Evolutionary conservation across 257 asterid genomes (phyloP).

Genomic region (Solanum corneliomulleri): DNA sequence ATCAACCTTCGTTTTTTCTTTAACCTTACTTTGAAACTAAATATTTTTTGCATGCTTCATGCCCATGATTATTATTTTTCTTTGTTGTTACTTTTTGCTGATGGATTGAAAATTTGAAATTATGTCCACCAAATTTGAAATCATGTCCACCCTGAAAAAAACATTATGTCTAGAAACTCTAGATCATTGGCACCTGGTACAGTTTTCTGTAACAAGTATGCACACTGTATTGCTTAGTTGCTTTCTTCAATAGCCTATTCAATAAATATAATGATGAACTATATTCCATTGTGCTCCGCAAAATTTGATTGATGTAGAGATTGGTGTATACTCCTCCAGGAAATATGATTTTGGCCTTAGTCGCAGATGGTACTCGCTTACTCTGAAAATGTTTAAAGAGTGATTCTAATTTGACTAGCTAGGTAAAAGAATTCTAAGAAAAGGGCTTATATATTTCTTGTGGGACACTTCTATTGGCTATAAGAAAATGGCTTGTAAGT

Average conservation of each 20-base stretch:
- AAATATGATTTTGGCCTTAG: slow-evolving; percentile 46
- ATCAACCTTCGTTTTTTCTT: not conserved
- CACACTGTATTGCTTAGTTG: not conserved
- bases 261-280: not conserved
- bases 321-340: slow-evolving; percentile 52
- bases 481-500: not conserved
- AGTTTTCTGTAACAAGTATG: too few relatives aligned
- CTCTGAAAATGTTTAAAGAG: slow-evolving; percentile 22
- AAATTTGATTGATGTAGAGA: slow-evolving; percentile 19
- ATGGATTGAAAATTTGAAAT: too few relatives aligned
- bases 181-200: too few relatives aligned
- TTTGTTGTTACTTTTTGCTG: too few relatives aligned
- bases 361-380: slow-evolving; percentile 46
- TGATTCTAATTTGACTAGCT: slow-evolving; percentile 8
- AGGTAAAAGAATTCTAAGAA: slow-evolving; percentile 12
- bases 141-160: too few relatives aligned
- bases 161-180: not conserved
- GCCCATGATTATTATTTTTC: not conserved
- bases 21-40: not conserved
- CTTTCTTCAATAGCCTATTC: not conserved
- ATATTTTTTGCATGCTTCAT: not conserved
- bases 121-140: too few relatives aligned
- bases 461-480: not conserved
- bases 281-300: too few relatives aligned
- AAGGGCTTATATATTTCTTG: not conserved